These are phyloP conservation scores for Stephania cephalantha DNA, from an alignment of 164 flowering plant species.

Conservation along the genomic window DNA sequence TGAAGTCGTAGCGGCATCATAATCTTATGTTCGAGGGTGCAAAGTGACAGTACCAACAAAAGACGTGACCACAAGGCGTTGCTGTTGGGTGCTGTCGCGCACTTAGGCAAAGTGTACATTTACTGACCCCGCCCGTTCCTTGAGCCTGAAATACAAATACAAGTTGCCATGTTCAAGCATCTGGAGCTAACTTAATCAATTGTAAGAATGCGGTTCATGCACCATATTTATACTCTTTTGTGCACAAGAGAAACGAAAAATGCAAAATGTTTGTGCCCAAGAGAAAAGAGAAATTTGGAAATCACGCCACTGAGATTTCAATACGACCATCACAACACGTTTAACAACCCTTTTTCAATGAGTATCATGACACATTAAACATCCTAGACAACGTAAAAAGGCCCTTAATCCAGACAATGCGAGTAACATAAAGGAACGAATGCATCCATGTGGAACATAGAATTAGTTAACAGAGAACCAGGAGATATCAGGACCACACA, in stretches of 20 bases:
- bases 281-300: neutral
- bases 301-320: neutral
- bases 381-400: neutral
- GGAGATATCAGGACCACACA: neutral
- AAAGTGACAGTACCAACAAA: slow-evolving; percentile 68
- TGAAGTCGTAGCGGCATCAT: neutral
- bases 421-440: neutral
- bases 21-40: neutral
- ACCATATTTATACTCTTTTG: too few relatives aligned
- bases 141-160: slow-evolving; percentile 37
- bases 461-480: neutral
- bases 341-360: too few relatives aligned
- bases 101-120: slow-evolving; percentile 90
- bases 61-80: slow-evolving; percentile 97
- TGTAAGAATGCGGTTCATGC: neutral
- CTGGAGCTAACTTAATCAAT: neutral
- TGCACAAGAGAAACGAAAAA: too few relatives aligned
- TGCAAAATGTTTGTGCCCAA: too few relatives aligned
- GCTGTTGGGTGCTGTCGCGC: slow-evolving; percentile 87
- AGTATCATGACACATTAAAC: neutral
- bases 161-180: neutral
- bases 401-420: neutral
- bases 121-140: slow-evolving; percentile 41
- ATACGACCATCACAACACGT: neutral
- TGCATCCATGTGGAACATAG: neutral